Conservation (phyloP, 768 basidiomycete genomes). For the Cyathus striatus region DNA sequence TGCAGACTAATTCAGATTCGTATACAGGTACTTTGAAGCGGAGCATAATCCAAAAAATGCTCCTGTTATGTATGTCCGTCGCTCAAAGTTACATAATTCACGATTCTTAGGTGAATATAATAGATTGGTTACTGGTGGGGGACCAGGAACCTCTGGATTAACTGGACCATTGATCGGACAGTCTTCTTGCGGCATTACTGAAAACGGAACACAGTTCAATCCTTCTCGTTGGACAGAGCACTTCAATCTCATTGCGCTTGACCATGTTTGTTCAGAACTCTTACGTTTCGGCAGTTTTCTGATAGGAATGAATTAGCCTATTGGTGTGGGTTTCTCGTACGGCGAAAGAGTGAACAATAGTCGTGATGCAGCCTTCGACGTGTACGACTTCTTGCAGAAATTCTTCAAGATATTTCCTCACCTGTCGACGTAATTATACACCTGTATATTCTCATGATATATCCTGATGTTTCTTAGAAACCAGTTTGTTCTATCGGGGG, state of each 20-base stretch:
- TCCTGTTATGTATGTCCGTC: constrained; percentile 3
- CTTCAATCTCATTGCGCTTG: constrained; percentile 8
- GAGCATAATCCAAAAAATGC: constrained; percentile 5
- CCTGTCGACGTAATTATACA: background rate
- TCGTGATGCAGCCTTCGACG: constrained; percentile 18
- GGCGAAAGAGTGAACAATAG: constrained; percentile 20
- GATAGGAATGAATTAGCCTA: constrained; percentile 9
- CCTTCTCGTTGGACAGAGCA: constrained; percentile 6
- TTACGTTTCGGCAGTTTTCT: background rate
- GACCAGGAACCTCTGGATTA: constrained; percentile 2
- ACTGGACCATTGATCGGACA: constrained; percentile 5
- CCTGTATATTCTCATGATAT: background rate
- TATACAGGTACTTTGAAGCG: constrained; percentile 6
- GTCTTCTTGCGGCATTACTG: constrained; percentile 3
- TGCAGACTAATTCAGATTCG: background rate
- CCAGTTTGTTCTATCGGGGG: constrained; percentile 19
- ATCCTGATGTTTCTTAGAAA: constrained; percentile 9
- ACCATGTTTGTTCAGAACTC: constrained; percentile 11
- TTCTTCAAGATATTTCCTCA: constrained; percentile 19
- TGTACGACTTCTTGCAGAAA: constrained; percentile 27
- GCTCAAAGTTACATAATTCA: background rate
- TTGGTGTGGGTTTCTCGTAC: constrained; percentile 24
- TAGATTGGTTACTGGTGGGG: background rate
- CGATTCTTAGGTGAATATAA: background rate
- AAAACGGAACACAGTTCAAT: constrained; percentile 1